Conservation (phyloP, 371 early-diverging fungal species). For the Nematocida ironsii region DNA sequence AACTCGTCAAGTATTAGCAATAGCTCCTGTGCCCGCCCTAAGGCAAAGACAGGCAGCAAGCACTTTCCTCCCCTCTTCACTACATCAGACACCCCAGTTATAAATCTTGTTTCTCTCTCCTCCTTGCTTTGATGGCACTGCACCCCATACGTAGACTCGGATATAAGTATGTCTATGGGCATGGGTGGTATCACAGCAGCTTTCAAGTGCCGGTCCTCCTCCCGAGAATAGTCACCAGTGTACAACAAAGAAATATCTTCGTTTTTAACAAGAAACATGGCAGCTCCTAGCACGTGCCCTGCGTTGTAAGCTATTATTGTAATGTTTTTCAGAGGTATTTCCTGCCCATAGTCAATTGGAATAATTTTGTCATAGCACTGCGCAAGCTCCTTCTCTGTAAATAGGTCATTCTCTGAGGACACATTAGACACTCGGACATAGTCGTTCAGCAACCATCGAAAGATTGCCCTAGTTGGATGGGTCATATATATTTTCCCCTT, state of each 20-base stretch:
- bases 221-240: constrained; percentile 98
- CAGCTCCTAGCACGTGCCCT: constrained; percentile 98
- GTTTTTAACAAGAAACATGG: constrained; percentile 96
- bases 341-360: constrained; percentile 91
- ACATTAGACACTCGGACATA: constrained; percentile 75
- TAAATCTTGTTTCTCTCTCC: constrained; percentile 75
- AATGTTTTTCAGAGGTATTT: constrained; percentile 87
- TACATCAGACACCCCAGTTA: constrained; percentile 76
- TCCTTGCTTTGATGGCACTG: constrained; percentile 92
- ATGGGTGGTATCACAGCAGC: constrained; percentile 85
- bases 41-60: constrained; percentile 94
- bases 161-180: constrained; percentile 86
- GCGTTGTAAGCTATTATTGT: constrained; percentile 93
- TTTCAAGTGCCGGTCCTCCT: constrained; percentile 98
- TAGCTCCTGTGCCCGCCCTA: constrained; percentile 97
- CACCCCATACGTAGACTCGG: constrained; percentile 97
- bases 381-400: constrained; percentile 85
- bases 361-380: constrained; percentile 87
- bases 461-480: constrained; percentile 97
- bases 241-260: constrained; percentile 90
- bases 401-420: constrained; percentile 83
- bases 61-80: constrained; percentile 92
- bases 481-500: constrained; percentile 99
- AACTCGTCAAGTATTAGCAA: constrained; percentile 96
- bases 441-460: constrained; percentile 92